Conservation (phyloP, 495 filamentous ascomycete species). For the Aspergillus haitiensis region DNA sequence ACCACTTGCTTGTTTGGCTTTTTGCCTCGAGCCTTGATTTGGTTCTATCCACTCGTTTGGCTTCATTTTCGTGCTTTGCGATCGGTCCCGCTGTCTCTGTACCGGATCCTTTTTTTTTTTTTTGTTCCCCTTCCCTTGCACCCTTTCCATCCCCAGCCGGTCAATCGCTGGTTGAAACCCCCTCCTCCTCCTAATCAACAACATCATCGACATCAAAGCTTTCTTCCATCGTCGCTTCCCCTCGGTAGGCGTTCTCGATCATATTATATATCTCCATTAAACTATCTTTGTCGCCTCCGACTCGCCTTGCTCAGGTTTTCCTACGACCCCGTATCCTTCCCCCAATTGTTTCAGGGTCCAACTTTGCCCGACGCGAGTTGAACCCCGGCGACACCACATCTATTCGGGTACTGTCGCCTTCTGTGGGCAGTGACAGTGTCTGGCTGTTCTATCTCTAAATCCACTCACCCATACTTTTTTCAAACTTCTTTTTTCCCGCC, state of each 20-base stretch:
- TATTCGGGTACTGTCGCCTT: constrained; percentile 26
- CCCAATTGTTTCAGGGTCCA: constrained; percentile 11
- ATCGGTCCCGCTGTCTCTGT: constrained; percentile 12
- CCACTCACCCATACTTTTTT: constrained; percentile 8
- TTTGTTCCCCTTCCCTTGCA: not conserved
- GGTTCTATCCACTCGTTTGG: constrained; percentile 24
- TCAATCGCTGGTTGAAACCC: constrained; percentile 12
- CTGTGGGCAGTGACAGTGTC: constrained; percentile 13
- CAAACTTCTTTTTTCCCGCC: constrained; percentile 11
- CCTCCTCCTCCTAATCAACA: constrained; percentile 10
- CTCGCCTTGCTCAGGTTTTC: constrained; percentile 1
- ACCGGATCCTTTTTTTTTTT: constrained; percentile 18
- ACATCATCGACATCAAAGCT: constrained; percentile 5
- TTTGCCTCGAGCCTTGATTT: constrained; percentile 15
- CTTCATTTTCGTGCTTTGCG: constrained; percentile 14
- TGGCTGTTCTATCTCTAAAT: constrained; percentile 3
- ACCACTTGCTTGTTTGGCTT: constrained; percentile 6
- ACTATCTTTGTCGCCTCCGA: not conserved
- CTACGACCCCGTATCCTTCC: constrained; percentile 11
- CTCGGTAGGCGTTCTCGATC: not conserved
- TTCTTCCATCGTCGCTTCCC: not conserved
- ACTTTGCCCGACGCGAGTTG: constrained; percentile 12
- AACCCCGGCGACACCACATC: constrained; percentile 7
- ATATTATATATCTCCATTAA: not conserved
- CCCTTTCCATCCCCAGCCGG: not conserved